Evolutionary conservation across 495 filamentous ascomycete species (phyloP), one percentile per base, ranked within the genome.

Genomic region (Penicillium paradoxum): DNA sequence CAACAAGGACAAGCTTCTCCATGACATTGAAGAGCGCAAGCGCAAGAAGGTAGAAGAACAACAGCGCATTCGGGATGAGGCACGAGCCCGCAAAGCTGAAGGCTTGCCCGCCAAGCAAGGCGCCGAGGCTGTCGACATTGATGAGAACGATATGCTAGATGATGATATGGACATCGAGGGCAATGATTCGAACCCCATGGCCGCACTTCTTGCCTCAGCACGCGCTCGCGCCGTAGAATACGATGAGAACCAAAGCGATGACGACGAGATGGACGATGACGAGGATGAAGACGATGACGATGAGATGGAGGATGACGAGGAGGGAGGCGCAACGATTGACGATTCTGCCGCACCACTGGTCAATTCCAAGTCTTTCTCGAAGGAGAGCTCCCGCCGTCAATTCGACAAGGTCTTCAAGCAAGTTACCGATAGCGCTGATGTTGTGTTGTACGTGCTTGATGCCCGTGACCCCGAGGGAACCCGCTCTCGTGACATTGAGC

Each of bases 391-490:
- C 46, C 81, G 90, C 57, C 87, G 83, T 64, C 84, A 88, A 32
- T 96, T 90, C 73, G 89, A 95, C 78, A 96, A 96, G 74, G 84
- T 92, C 59, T 97, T 96, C 80, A 96, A 96, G 78, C 81, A 87
- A 63, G 90, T 96, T n/a, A 83, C 95, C 22, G 87, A 90, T 25
- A 79, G 84, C 30, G 88, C 92, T 21, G 92, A 97, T 65, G 91
- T 97, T 14, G 73, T 97, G 25, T 83, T 97, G 51, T 97, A 97
- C 69, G 89, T 97, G 51, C 83, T 97, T 40, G 92, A 97, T 63
- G 91, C 92, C 39, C 84, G 92, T 45, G 91, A 97, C 62, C 92
- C 92, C 17, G 84, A 95, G 62, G 89, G 90, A 25, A 96, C 92
- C 22, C 81, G 92, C 45, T 97, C 92, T 2, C 86, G 84, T 61